Evolutionary conservation across 805 yeast genomes (phyloP).

Genomic region (Maudiozyma pseudohumilis): DNA sequence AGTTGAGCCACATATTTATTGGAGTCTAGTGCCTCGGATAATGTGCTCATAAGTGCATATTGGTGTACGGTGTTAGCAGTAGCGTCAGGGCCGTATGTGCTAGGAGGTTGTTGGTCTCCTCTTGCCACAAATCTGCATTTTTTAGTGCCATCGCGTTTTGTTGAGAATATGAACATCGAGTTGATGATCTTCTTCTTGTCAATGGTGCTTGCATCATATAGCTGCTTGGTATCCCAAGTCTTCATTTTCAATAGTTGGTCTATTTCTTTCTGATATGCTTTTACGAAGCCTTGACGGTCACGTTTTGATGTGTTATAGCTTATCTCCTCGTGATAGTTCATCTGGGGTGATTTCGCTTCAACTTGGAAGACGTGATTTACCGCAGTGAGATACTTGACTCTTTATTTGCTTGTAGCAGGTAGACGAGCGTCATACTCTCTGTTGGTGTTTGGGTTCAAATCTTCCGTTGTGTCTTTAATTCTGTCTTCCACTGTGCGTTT

Average conservation of each 20-base stretch:
- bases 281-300: slow-evolving; percentile 3
- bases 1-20: slow-evolving; percentile 4
- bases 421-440: no score
- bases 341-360: background rate
- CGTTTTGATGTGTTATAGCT: slow-evolving; percentile 1
- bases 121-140: slow-evolving; percentile 10
- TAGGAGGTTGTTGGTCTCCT: slow-evolving; percentile 9
- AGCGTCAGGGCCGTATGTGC: slow-evolving; percentile 7
- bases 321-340: slow-evolving; percentile 7
- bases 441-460: no score
- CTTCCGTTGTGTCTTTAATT: background rate
- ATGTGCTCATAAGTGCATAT: slow-evolving; percentile 9
- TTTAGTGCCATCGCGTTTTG: slow-evolving; percentile 9
- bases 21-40: slow-evolving; percentile 5
- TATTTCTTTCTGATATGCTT: slow-evolving; percentile 10
- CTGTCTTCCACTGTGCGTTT: no score
- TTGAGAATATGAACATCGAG: slow-evolving; percentile 10
- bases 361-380: background rate
- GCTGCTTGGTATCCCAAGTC: slow-evolving; percentile 4
- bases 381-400: background rate
- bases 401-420: background rate
- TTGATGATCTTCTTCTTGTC: slow-evolving; percentile 4
- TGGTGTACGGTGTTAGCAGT: slow-evolving; percentile 8
- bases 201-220: background rate
- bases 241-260: slow-evolving; percentile 9